A percentile compares a stretch with the other conserved stretches of the same genome.
Evolutionary conservation across 202 grass and related monocot genomes (phyloP).

Genomic region (Hordeum pubiflorum): DNA sequence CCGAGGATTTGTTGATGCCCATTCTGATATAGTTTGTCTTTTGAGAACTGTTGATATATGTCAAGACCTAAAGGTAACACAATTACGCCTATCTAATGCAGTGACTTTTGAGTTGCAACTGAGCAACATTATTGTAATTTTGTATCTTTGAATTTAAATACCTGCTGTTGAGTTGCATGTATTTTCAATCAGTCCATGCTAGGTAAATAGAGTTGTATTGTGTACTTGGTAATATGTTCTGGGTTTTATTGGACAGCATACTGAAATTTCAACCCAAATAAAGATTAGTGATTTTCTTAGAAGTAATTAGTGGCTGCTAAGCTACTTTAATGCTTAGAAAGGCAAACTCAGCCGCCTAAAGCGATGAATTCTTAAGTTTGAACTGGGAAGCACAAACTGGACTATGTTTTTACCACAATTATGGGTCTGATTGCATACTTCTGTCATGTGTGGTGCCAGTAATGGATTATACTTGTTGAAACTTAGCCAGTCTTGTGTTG

Average conservation of each 20-base stretch:
- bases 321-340: not conserved
- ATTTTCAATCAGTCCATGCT: not conserved
- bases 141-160: not conserved
- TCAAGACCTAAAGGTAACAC: constrained; percentile 72
- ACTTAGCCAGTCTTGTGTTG: not conserved
- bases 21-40: constrained; percentile 58
- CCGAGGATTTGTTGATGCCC: constrained; percentile 71
- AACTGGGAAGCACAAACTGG: not conserved
- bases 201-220: constrained; percentile 2
- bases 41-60: constrained; percentile 68
- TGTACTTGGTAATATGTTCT: not conserved
- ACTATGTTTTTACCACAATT: not conserved
- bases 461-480: not conserved
- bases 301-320: not conserved
- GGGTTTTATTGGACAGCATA: constrained; percentile 7
- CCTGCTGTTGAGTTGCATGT: not conserved
- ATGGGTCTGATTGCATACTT: constrained; percentile 3
- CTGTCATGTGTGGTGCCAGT: not conserved
- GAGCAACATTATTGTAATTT: not conserved
- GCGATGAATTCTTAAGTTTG: not conserved
- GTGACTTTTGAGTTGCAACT: not conserved
- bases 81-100: not conserved
- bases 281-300: not conserved
- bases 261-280: not conserved
- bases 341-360: not conserved